Evolutionary conservation across 1,284 basidiomycete genomes (phyloP).

Genomic region (Cystobasidium sp.): DNA sequence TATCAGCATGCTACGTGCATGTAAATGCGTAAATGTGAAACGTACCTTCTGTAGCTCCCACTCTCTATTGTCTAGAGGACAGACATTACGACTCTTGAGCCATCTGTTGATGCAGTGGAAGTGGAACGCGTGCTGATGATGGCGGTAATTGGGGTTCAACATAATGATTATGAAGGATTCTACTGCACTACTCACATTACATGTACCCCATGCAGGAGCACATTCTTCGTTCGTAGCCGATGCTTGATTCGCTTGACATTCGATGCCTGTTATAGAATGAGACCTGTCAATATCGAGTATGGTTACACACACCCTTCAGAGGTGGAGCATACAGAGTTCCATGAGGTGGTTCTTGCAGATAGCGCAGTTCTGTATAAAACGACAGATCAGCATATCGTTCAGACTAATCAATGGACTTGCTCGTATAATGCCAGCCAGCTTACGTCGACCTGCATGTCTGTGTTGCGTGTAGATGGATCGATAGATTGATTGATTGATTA

Average conservation of each 20-base stretch:
- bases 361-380: conserved; percentile 61
- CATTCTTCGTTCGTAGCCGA: conserved; percentile 96
- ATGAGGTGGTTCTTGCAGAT: conserved; percentile 96
- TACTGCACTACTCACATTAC: conserved; percentile 80
- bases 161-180: conserved; percentile 12
- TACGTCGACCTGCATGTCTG: conserved; percentile 60
- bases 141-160: neutral
- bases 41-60: conserved; percentile 82
- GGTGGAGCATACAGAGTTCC: conserved; percentile 79
- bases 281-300: conserved; percentile 20
- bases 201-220: conserved; percentile 98
- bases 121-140: conserved; percentile 91
- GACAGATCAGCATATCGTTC: neutral
- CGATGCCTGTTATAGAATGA: conserved; percentile 73
- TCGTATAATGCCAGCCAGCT: neutral
- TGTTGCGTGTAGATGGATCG: neutral
- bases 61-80: conserved; percentile 90
- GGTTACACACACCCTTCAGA: conserved; percentile 1
- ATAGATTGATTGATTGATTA: neutral
- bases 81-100: conserved; percentile 99
- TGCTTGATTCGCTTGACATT: conserved; percentile 98
- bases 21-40: neutral
- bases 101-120: conserved; percentile 99
- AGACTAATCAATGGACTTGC: neutral
- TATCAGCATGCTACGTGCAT: neutral